Base-by-base conservation (phyloP, 306 rosid species). In the Ammopiptanthus mongolicus region DNA sequence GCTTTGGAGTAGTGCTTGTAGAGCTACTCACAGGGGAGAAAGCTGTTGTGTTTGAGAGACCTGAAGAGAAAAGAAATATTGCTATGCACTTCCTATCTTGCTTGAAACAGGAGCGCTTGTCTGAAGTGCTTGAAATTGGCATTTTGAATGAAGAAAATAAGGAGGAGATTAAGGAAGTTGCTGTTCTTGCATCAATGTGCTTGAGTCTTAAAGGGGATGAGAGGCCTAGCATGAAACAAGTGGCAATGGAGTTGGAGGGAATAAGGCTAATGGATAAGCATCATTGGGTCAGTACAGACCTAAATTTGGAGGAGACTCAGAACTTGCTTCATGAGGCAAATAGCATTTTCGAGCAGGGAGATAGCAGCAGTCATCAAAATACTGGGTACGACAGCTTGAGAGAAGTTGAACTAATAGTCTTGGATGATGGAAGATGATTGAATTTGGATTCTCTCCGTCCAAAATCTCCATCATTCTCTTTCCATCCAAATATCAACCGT, bases 211-310 rank as follows among this genome's bases (percentile, higher is more conserved):
- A 7, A 37, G 86, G 88, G 37, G 88, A 87, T 19, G 82, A 81
- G 10, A 79, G 86, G 1, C 88, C 90, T 0, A 61, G 36, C 62
- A 84, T 84, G 86, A 87, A 78, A 71, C 78, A 87, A 69, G 84
- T 87, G 11, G 86, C 77, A 29, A 84, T 73, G 72, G 80, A 82
- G 57, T 42, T 87, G 22, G 87, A 87, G 34, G 65, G 83, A 11
- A 36, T 82, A 33, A 69, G 31, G 46, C 6, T n/a, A n/a, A 56
- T 29, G 65, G 60, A 41, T n/a, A 56, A 22, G 11, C 72, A 65
- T 6, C 69, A 69, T 2, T 50, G 59, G 85, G 48, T 12, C 41
- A 18, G 63, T 4, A 17, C 4, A n/a, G 50, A 79, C 14, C 0
- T n/a, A 1, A 47, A 46, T 2, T 0, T 8, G 3, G 74, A 73